Conservation (phyloP, 306 rosid species). For the Castanea sativa region DNA sequence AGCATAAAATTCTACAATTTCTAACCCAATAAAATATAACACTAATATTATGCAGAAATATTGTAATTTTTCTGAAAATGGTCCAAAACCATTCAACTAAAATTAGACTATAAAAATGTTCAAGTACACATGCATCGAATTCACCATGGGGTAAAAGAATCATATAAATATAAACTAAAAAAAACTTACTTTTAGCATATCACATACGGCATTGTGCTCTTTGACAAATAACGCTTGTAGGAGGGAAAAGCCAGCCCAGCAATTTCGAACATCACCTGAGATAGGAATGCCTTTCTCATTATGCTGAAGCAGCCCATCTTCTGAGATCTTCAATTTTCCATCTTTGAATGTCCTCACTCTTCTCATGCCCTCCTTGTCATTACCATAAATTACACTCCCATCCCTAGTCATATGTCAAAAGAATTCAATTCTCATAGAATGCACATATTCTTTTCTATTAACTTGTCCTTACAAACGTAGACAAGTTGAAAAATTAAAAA, state of each 20-base stretch:
- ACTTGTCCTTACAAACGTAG: not conserved
- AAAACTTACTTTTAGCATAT: constrained; percentile 50
- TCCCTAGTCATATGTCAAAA: constrained; percentile 53
- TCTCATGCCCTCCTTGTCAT: constrained; percentile 43
- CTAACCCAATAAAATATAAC: too few relatives aligned
- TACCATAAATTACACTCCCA: constrained; percentile 83
- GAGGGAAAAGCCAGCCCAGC: constrained; percentile 73
- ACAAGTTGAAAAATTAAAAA: too few relatives aligned
- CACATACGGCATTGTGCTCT: constrained; percentile 80
- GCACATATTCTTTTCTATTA: not conserved
- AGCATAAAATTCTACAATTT: too few relatives aligned
- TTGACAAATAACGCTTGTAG: constrained; percentile 66
- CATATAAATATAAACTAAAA: not conserved
- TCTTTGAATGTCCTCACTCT: constrained; percentile 67
- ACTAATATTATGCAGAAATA: not conserved
- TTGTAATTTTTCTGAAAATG: not conserved
- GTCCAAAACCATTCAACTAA: not conserved
- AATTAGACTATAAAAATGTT: not conserved
- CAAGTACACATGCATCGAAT: not conserved
- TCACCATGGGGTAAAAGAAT: not conserved
- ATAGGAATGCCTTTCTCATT: constrained; percentile 65
- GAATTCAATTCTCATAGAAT: not conserved
- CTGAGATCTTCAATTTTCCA: constrained; percentile 60
- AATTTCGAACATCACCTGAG: constrained; percentile 73
- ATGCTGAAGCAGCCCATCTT: constrained; percentile 63